phyloP scores from a whole-genome alignment of 2,329 filamentous ascomycete genomes.

The Rutstroemia sp. region DNA sequence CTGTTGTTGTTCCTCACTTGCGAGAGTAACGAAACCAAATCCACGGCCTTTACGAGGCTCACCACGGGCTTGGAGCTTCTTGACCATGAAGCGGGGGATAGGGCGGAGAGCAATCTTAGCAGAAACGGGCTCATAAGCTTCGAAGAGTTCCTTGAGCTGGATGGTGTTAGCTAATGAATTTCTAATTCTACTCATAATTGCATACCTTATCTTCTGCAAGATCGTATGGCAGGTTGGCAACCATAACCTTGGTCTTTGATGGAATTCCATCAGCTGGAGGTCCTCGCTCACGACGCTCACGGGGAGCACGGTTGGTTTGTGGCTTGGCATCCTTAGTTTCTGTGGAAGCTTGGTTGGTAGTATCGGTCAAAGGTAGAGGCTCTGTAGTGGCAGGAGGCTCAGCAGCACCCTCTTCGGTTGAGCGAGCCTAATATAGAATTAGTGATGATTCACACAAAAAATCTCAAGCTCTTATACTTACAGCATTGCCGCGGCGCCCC shows the following conservation, averaged over 20 bases:
- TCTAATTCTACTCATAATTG: constrained; percentile 12
- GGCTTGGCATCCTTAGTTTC: constrained; percentile 34
- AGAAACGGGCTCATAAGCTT: constrained; percentile 81
- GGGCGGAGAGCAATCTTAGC: constrained; percentile 98
- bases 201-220: constrained; percentile 92
- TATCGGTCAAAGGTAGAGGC: constrained; percentile 52
- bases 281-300: constrained; percentile 72
- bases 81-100: constrained; percentile 99
- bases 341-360: constrained; percentile 51
- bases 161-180: not conserved
- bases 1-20: constrained; percentile 91
- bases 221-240: constrained; percentile 97
- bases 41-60: constrained; percentile 98
- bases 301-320: constrained; percentile 40
- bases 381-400: constrained; percentile 44
- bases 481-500: constrained; percentile 54
- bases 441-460: constrained; percentile 7
- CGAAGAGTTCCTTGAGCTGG: constrained; percentile 96
- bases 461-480: constrained; percentile 38
- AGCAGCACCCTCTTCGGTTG: constrained; percentile 35
- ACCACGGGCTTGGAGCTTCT: constrained; percentile 97
- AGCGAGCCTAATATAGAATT: constrained; percentile 19
- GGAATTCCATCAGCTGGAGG: constrained; percentile 95
- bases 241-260: constrained; percentile 99
- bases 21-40: constrained; percentile 95